phyloP scores from a whole-genome alignment of 345 rosid genomes.

The Leavenworthia alabamica region DNA sequence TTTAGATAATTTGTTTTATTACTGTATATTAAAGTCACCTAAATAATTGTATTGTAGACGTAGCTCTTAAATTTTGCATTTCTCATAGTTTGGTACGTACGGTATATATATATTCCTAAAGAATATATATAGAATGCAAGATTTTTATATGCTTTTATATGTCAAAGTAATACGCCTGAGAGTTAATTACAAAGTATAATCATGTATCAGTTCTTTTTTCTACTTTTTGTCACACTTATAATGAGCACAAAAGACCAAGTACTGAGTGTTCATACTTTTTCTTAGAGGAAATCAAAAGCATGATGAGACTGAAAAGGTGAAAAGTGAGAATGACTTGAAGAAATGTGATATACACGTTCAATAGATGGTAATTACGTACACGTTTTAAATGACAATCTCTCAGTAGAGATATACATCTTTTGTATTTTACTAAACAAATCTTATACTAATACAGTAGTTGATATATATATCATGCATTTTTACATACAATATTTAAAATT shows the following conservation, averaged over 20 bases:
- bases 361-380: background rate
- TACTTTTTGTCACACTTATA: background rate
- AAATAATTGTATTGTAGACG: background rate
- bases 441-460: background rate
- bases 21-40: background rate
- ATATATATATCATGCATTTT: too few relatives aligned
- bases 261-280: background rate
- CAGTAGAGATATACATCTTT: background rate
- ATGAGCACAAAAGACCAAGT: background rate
- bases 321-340: background rate
- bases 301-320: background rate
- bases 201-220: background rate
- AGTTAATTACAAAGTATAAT: background rate
- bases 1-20: background rate
- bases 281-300: background rate
- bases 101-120: background rate
- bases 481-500: too few relatives aligned
- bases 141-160: background rate
- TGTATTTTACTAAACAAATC: background rate
- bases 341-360: slow-evolving; percentile 14
- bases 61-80: background rate
- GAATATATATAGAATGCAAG: background rate
- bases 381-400: slow-evolving; percentile 17
- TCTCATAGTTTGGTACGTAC: background rate
- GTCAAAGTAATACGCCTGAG: background rate